Evolutionary conservation across 495 filamentous ascomycete genomes (phyloP).

Genomic region (Penicillium salamii): DNA sequence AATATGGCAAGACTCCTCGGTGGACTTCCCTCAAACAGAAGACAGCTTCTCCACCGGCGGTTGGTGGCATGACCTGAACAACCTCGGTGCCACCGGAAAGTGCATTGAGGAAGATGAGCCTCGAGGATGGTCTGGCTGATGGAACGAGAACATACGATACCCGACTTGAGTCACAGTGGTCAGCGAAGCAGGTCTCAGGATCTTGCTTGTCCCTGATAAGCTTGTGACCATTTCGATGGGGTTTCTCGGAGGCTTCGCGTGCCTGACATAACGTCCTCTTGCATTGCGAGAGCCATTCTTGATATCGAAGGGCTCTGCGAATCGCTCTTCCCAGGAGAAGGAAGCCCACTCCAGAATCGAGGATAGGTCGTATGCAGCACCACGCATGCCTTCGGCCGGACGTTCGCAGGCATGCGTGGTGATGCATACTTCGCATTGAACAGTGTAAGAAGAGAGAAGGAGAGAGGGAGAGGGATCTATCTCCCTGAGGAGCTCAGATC

Average conservation of each 20-base stretch:
- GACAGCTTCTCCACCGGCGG: slow-evolving; percentile 81
- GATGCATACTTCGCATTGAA: too few species aligned
- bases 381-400: background rate
- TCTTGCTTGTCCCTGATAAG: too few species aligned
- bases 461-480: too few species aligned
- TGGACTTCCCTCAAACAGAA: slow-evolving; percentile 69
- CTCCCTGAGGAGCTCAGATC: too few species aligned
- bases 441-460: too few species aligned
- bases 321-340: background rate
- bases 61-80: slow-evolving; percentile 93
- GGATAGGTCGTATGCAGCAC: background rate
- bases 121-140: slow-evolving; percentile 88
- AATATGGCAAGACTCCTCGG: slow-evolving; percentile 75
- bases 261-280: background rate
- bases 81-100: slow-evolving; percentile 82
- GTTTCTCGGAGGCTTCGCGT: too few species aligned
- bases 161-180: too few species aligned
- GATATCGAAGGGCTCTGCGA: background rate
- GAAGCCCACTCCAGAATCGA: background rate
- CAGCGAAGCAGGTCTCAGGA: too few species aligned
- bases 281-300: background rate
- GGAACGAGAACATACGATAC: slow-evolving; percentile 77
- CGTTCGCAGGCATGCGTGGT: background rate
- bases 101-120: slow-evolving; percentile 81
- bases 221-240: too few species aligned